Base-by-base conservation (phyloP, 225 moss, liverwort and hornwort genomes). In the Physcomitrium patens region DNA sequence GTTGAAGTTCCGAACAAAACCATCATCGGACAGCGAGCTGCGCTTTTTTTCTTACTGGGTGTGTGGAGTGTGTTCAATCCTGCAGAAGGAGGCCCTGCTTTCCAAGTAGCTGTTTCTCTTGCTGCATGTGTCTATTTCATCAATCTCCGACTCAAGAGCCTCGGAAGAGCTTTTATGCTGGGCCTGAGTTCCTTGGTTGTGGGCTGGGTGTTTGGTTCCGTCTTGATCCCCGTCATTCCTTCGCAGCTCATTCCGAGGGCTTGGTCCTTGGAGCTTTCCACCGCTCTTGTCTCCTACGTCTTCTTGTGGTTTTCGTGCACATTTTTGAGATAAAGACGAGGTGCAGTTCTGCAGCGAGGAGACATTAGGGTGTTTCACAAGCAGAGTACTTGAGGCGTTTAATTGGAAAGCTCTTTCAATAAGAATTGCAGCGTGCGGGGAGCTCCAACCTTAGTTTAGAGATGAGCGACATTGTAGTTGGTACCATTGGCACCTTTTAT, bases 41-140 rank as follows among this genome's bases (percentile, higher is more conserved):
- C 87, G 4, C 78, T 93, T 24, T 93, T 88, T 73, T 78, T 84
- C 31, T 69, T 93, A 3, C 85, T 93, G 28, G 92, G 88, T 28
- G 88, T 93, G 11, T 93, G 92, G 92, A 93, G 92, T 76, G 88
- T 89, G 18, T 84, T 93, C 77, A 89, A 93, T 43, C 89, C 92
- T 55, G 86, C 92, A 2, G 92, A 90, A 22, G 90, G 90, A 42
- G 92, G 92, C 31, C 92, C 92, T 17, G 87, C 83, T 20, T 88
- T 90, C 63, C 92, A 89, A 82, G 91, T 93, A 49, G 90, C 93
- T 14, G 90, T 93, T 27, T 89, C 90, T 10, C 81, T 93, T 17
- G 89, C 81, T 9, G 88, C 90, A 48, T 90, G 93, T 78, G 86
- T 89, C 9, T 92, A 82, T 61, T 92, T 92, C 62, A 83, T 92